Percentiles rank a stretch among this genome's conserved stretches.
Conservation (phyloP, 2,329 filamentous ascomycete species). For the Hortaea werneckii region DNA sequence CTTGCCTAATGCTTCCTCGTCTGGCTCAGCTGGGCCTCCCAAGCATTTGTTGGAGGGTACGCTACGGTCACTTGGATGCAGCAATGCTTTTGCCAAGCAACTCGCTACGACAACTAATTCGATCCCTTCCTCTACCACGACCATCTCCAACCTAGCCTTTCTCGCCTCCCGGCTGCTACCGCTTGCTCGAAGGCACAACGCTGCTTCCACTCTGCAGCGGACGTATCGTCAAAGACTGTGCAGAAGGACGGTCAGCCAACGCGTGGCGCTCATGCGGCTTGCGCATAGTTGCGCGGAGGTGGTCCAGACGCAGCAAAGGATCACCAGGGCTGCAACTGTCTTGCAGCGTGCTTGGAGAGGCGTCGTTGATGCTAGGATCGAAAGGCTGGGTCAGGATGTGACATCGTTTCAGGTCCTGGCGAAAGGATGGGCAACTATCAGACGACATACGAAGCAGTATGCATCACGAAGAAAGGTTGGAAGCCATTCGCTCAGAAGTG, state of each 20-base stretch:
- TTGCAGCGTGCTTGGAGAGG: conserved; percentile 36
- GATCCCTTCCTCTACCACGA: conserved; percentile 46
- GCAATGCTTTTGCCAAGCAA: conserved; percentile 34
- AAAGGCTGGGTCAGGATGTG: conserved; percentile 28
- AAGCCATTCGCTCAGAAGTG: conserved; percentile 20
- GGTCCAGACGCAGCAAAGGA: conserved; percentile 33
- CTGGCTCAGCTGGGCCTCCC: not conserved
- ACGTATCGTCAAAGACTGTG: conserved; percentile 34
- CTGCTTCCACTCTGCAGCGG: conserved; percentile 44
- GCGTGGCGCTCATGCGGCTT: conserved; percentile 31
- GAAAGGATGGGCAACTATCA: conserved; percentile 31
- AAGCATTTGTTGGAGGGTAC: conserved; percentile 22
- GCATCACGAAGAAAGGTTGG: conserved; percentile 17
- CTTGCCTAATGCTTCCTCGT: not conserved
- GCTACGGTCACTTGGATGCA: conserved; percentile 33
- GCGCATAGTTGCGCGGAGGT: conserved; percentile 39
- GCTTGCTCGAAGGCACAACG: conserved; percentile 38
- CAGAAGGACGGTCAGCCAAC: conserved; percentile 9
- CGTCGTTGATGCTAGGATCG: conserved; percentile 27
- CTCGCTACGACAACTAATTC: conserved; percentile 26
- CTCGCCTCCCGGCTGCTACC: conserved; percentile 49
- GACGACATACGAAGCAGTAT: conserved; percentile 12
- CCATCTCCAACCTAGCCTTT: conserved; percentile 47
- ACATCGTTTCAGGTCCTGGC: conserved; percentile 33
- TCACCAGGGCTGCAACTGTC: conserved; percentile 32